These are phyloP conservation scores for Epichloe glyceriae DNA, from an alignment of 2,329 filamentous ascomycete species.

Conservation along the genomic window DNA sequence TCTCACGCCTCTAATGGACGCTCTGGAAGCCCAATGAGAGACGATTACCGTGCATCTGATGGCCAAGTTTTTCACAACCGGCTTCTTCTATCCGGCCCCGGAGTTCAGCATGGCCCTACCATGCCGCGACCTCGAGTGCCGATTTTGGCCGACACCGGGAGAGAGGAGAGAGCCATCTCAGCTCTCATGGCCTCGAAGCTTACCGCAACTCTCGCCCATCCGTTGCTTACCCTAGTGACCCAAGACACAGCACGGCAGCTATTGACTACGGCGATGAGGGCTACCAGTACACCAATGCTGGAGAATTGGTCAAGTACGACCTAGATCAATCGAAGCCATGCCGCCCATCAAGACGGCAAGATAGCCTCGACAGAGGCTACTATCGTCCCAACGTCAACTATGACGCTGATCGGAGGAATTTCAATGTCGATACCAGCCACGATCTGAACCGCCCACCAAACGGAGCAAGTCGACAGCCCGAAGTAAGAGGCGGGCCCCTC, in stretches of 20 bases:
- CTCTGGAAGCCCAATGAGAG: conserved; percentile 34
- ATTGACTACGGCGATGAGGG: conserved; percentile 45
- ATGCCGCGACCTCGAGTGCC: conserved; percentile 36
- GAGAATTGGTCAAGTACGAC: conserved; percentile 49
- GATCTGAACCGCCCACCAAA: conserved; percentile 33
- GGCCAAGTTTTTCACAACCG: conserved; percentile 41
- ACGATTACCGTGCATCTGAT: conserved; percentile 40
- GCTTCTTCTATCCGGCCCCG: conserved; percentile 42
- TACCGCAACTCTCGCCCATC: conserved; percentile 36
- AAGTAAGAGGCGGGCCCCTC: conserved; percentile 44
- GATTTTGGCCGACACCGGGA: conserved; percentile 38
- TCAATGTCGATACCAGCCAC: conserved; percentile 32
- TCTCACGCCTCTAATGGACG: conserved; percentile 25
- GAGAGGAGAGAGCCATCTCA: conserved; percentile 30
- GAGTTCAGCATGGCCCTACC: conserved; percentile 34
- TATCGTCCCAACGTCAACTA: conserved; percentile 43
- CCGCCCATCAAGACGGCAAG: conserved; percentile 28
- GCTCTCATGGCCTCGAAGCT: conserved; percentile 27
- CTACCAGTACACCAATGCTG: conserved; percentile 51
- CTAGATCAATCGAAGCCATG: conserved; percentile 36
- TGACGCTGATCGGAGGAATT: conserved; percentile 30
- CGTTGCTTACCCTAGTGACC: conserved; percentile 29
- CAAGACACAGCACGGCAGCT: conserved; percentile 29
- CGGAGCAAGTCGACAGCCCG: conserved; percentile 22
- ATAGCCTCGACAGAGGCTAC: conserved; percentile 43